Base-by-base conservation (phyloP, 1,139 yeast genomes). In the Entelexis sorbosivorans region DNA sequence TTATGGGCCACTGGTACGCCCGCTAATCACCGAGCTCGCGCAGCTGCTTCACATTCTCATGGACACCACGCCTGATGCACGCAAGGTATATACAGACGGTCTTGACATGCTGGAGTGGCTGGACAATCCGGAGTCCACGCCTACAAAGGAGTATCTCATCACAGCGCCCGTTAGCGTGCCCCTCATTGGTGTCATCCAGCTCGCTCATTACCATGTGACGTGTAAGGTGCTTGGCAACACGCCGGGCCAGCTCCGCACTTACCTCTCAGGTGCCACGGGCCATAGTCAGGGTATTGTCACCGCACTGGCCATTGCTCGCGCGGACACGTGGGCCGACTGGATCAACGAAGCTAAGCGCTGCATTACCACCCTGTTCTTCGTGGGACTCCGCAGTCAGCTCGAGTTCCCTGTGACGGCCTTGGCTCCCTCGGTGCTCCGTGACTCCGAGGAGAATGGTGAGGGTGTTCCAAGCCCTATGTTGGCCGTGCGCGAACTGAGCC, bases 391-490 rank as follows among this genome's bases (percentile, higher is more conserved):
- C 70, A 82, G 94, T 69, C 83, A 87, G 68, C 82, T 80, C 69
- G 79, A 82, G 57, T 91, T 88, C 70, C 98, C 98, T 65, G 80
- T 85, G 66, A 91, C 97, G 49, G 84, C 95, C 38, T 76, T 91
- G 66, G 89, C 98, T 47, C 98, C 98, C 58, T 79, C 95, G 32
- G 84, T 87, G 71, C 78, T 89, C 61, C 89, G 87, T 69, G 98
- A 91, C 69, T 84, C 95, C 36, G 79, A 85, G 65, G 93, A 86
- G 64, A 82, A 88, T 65, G 93, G 91, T 62, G 99, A 91, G 73
- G 98, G 99, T 61, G 77, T 80, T 64, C 98, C 98, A 59, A 82
- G 95, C 59, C 98, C 98, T 59, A 91, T 91, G 99, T 78, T 91
- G 66, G 83, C 96, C 14, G 78, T 91, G 57, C 81, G 96, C 68